Evolutionary conservation across 768 basidiomycete genomes (phyloP).

Genomic region (Dacryopinax spathularia): DNA sequence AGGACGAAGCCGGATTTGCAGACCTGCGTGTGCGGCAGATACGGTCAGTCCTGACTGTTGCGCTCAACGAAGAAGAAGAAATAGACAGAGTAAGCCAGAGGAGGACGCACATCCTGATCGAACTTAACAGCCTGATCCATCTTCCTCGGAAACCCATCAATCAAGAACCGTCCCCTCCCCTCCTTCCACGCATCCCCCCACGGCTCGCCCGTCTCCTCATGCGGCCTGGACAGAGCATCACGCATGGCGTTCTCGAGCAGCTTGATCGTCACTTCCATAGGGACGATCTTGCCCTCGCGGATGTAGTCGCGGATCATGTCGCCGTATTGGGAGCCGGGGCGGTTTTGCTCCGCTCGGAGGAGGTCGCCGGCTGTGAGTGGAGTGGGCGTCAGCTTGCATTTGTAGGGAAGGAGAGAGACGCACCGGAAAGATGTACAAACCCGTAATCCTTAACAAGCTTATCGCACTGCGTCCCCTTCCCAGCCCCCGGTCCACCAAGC

Average conservation of each 20-base stretch:
- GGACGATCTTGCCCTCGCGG: slow-evolving; percentile 83
- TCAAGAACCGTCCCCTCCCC: slow-evolving; percentile 72
- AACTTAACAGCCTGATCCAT: slow-evolving; percentile 96
- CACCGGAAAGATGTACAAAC: slow-evolving; percentile 90
- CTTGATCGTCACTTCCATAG: slow-evolving; percentile 92
- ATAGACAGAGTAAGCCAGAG: not conserved
- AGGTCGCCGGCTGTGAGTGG: slow-evolving; percentile 74
- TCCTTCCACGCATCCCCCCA: slow-evolving; percentile 44
- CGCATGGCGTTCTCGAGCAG: slow-evolving; percentile 87
- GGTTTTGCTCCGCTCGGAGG: slow-evolving; percentile 81
- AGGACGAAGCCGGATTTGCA: slow-evolving; percentile 67
- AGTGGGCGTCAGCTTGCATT: not conserved
- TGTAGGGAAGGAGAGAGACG: slow-evolving; percentile 12
- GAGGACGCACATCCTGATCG: slow-evolving; percentile 54
- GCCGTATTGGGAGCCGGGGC: slow-evolving; percentile 71
- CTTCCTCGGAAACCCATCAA: slow-evolving; percentile 96
- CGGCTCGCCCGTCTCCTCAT: slow-evolving; percentile 23
- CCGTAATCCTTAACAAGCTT: slow-evolving; percentile 68
- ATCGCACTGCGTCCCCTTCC: slow-evolving; percentile 94
- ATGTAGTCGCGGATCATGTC: slow-evolving; percentile 77
- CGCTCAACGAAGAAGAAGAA: not conserved
- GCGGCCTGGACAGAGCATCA: slow-evolving; percentile 29
- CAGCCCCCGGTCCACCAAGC: slow-evolving; percentile 92
- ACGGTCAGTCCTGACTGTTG: not conserved
- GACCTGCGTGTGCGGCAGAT: slow-evolving; percentile 35